Base-by-base conservation (phyloP, 1,284 basidiomycete genomes). In the Ceratorhiza oryzae-sativae region DNA sequence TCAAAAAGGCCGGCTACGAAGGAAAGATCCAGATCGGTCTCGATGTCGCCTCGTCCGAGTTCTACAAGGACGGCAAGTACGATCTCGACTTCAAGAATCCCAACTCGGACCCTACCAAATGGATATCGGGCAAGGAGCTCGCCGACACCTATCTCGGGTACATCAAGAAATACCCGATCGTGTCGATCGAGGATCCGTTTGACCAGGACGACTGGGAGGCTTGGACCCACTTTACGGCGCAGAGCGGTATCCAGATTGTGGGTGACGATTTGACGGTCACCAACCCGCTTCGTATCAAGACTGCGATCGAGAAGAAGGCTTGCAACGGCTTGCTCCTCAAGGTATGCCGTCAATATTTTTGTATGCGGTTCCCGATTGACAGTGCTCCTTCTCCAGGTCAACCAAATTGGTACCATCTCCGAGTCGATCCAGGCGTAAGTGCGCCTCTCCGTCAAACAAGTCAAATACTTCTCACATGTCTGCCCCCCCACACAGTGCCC, bases 41-140 rank as follows among this genome's bases (percentile, higher is more conserved):
- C 77, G 97, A 99, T 79, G 97, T 99, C 75, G 97, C 97, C 74
- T 98, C 96, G 23, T 99, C 97, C 81, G 97, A 99, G 84, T 99
- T 99, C 88, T 99, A 95, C 92, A 99, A 98, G 90, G 95, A 98
- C 25, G 97, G 96, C 81, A 98, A 98, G 87, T 99, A 99, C 85
- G 97, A 99, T 82, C 86, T 99, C 75, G 96, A 99, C 88, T 98
- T 97, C 88, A 95, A 99, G 89, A 98, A 98, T 90, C 92, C 97
- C 82, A 97, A 98, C 86, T 98, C 96, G 75, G 97, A 99, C 85
- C 87, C 93, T 59, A 91, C 88, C 85, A 95, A 98, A 84, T 98
- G 94, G 94, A 91, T 98, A 83, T 85, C 93, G 45, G 97, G 97
- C 77, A 85, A 87, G 75, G 88, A 99, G 85, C 94, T 99, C 77